phyloP scores from a whole-genome alignment of 768 basidiomycete genomes.

The Mycena galopus region DNA sequence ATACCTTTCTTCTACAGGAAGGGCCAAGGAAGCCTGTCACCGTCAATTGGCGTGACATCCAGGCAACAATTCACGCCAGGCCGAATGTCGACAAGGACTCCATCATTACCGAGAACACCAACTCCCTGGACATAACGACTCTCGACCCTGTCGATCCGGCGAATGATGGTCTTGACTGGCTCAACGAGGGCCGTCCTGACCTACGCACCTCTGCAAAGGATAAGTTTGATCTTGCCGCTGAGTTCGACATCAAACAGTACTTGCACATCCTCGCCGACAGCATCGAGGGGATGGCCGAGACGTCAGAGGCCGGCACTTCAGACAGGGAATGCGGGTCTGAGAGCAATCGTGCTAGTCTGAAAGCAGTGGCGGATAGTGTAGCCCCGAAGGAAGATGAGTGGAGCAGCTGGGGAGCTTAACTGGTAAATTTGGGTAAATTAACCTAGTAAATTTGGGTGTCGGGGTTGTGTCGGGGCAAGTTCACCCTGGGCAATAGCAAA shows the following conservation, averaged over 20 bases:
- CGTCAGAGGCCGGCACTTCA: background rate
- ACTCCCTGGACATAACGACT: background rate
- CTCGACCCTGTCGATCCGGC: background rate
- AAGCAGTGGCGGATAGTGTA: slow-evolving; percentile 3
- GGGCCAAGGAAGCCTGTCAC: slow-evolving; percentile 7
- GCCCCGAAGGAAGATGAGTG: slow-evolving; percentile 16
- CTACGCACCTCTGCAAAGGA: background rate
- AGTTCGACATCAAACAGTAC: slow-evolving; percentile 20
- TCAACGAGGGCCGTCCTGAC: slow-evolving; percentile 9
- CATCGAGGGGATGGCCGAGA: background rate
- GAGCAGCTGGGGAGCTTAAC: slow-evolving; percentile 10
- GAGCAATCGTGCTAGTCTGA: background rate
- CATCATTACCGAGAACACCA: background rate
- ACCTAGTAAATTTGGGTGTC: background rate
- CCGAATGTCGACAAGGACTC: too few relatives aligned
- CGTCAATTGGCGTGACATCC: slow-evolving; percentile 18
- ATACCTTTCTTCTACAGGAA: background rate
- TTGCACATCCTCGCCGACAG: slow-evolving; percentile 16
- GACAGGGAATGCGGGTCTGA: background rate
- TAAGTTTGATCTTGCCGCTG: slow-evolving; percentile 1
- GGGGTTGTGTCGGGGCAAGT: background rate
- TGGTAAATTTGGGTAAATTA: slow-evolving; percentile 15
- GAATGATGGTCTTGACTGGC: slow-evolving; percentile 8
- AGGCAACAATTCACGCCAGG: too few relatives aligned
- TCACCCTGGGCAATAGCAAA: background rate